A percentile compares a stretch with the other conserved stretches of the same genome.
Evolutionary conservation across 2,329 filamentous ascomycete genomes (phyloP).

Genomic region (Stromatinia cepivora): DNA sequence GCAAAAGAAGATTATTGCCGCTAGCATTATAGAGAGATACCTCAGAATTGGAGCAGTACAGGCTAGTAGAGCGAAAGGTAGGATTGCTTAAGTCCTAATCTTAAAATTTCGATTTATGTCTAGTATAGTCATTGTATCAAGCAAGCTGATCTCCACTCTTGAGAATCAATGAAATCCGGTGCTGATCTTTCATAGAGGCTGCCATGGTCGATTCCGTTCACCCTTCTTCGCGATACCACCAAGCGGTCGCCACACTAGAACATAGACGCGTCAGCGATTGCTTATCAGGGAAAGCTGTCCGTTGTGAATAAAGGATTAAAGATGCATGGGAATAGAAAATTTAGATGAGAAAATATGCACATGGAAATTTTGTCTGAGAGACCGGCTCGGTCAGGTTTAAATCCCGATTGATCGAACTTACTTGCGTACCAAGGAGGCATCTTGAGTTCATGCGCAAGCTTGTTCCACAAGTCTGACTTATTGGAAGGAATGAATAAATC

Average conservation of each 20-base stretch:
- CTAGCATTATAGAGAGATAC: no score
- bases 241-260: background rate
- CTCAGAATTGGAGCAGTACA: no score
- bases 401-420: background rate
- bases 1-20: no score
- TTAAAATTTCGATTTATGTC: no score
- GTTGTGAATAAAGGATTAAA: no score
- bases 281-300: no score
- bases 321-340: no score
- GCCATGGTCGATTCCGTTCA: background rate
- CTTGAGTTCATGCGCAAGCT: constrained; percentile 3
- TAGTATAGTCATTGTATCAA: no score
- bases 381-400: background rate
- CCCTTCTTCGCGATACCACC: background rate
- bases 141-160: background rate
- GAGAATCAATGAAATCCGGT: background rate
- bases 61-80: no score
- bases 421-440: background rate
- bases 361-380: no score
- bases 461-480: constrained; percentile 7
- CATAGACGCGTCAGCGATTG: background rate
- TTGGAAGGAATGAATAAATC: background rate
- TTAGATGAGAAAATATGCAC: no score
- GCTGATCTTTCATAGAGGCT: background rate
- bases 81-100: no score